Percentiles rank a stretch among this genome's conserved stretches.
Evolutionary conservation across 1,139 yeast genomes (phyloP).

Genomic region (Taphrina betulina): DNA sequence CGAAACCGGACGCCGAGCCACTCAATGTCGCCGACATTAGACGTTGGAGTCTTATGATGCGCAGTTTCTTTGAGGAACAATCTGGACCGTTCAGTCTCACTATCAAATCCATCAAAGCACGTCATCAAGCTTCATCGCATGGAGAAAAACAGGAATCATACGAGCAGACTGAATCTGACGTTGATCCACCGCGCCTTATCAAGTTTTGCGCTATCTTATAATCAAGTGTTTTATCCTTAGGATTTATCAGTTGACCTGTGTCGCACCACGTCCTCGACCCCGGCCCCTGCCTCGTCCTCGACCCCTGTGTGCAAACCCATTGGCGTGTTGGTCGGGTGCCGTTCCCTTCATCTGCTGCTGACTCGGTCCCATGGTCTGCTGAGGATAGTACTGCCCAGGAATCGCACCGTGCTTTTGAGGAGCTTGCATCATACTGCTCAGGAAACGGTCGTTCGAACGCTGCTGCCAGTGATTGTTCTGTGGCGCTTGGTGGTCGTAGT

Average conservation of each 20-base stretch:
- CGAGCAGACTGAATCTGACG: background rate
- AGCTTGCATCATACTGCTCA: conserved; percentile 19
- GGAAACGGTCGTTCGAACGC: conserved; percentile 17
- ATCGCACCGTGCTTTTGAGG: background rate
- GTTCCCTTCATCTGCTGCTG: background rate
- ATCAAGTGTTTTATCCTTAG: conserved; percentile 63
- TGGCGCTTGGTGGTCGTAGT: background rate
- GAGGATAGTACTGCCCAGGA: conserved; percentile 4
- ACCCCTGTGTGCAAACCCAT: conserved; percentile 12
- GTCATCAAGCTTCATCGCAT: background rate
- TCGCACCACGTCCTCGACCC: conserved; percentile 25
- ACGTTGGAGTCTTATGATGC: conserved; percentile 31
- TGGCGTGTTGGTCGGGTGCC: background rate
- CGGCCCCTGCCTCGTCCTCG: conserved; percentile 34
- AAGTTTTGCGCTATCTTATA: conserved; percentile 8
- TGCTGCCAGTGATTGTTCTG: conserved; percentile 23
- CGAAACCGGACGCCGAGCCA: conserved; percentile 22
- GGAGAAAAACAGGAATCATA: background rate
- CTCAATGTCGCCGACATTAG: conserved; percentile 22
- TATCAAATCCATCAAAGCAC: conserved; percentile 24
- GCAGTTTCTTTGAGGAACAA: conserved; percentile 31
- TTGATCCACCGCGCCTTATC: background rate
- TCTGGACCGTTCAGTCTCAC: conserved; percentile 26
- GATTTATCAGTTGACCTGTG: too few species aligned
- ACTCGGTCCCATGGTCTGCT: background rate